A percentile compares a stretch with the other conserved stretches of the same genome.
Evolutionary conservation across 345 rosid genomes (phyloP).

Genomic region (Eucalyptus grandis): DNA sequence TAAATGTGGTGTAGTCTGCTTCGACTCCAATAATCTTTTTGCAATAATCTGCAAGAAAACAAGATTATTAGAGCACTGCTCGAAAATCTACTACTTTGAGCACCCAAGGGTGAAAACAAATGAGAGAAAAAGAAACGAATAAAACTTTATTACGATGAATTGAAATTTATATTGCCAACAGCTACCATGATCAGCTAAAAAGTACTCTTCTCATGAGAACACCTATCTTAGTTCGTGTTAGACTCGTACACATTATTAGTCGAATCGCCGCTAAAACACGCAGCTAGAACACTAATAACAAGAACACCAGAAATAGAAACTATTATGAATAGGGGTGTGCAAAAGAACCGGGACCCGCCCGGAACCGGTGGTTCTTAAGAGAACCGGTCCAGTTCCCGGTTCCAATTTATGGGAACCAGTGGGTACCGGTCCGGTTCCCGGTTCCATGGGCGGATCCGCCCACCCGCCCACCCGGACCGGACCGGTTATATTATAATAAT

Average conservation of each 20-base stretch:
- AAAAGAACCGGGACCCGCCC: fast-evolving
- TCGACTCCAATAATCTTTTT: constrained; percentile 87
- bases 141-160: background rate
- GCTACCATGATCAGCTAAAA: background rate
- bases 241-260: background rate
- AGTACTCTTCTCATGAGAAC: background rate
- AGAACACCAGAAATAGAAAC: background rate
- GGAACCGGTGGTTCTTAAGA: too few relatives aligned
- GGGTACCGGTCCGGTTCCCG: too few relatives aligned
- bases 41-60: constrained; percentile 61
- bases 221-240: background rate
- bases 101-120: background rate
- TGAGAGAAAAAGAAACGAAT: background rate
- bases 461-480: too few relatives aligned
- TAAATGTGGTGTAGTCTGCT: constrained; percentile 82
- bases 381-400: too few relatives aligned
- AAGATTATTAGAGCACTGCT: background rate
- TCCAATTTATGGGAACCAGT: fast-evolving
- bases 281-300: background rate
- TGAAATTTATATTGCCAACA: background rate
- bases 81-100: background rate
- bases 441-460: fast-evolving
- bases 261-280: background rate
- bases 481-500: too few relatives aligned
- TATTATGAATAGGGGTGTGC: background rate